phyloP scores from a whole-genome alignment of 2,329 filamentous ascomycete genomes.

The Penicillium sp. region DNA sequence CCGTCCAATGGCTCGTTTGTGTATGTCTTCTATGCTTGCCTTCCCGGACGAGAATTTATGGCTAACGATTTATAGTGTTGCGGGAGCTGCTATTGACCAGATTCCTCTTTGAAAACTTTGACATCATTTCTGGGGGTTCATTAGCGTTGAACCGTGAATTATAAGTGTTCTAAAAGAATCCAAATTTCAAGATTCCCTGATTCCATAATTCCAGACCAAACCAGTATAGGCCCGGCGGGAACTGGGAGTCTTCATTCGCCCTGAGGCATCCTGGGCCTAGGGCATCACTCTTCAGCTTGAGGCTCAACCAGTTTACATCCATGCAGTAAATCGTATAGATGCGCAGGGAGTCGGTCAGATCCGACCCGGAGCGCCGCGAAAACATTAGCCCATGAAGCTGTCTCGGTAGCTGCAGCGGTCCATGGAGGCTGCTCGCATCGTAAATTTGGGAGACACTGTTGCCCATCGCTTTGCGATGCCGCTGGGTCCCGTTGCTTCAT shows the following conservation, averaged over 20 bases:
- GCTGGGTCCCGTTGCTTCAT: not conserved
- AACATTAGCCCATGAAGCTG: not conserved
- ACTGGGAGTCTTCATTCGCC: no score
- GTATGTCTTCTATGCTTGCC: constrained; percentile 27
- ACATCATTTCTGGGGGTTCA: not conserved
- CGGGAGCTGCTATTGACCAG: constrained; percentile 38
- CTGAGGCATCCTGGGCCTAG: not conserved
- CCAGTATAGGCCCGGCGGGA: not conserved
- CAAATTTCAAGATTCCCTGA: not conserved
- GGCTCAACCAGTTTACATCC: not conserved
- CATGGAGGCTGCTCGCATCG: not conserved
- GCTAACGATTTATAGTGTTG: constrained; percentile 31
- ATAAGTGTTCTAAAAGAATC: not conserved
- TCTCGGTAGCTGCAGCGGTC: not conserved
- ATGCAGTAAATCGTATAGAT: not conserved
- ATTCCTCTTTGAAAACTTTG: constrained; percentile 24
- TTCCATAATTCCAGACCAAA: not conserved
- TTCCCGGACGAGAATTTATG: not conserved
- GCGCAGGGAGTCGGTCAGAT: not conserved
- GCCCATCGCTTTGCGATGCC: not conserved
- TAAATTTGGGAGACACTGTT: not conserved
- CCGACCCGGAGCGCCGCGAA: not conserved
- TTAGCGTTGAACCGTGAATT: not conserved
- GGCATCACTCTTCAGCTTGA: not conserved
- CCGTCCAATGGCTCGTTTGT: constrained; percentile 55